phyloP scores from a whole-genome alignment of 2,329 filamentous ascomycete genomes.

The Ophiostoma fasciatum region DNA sequence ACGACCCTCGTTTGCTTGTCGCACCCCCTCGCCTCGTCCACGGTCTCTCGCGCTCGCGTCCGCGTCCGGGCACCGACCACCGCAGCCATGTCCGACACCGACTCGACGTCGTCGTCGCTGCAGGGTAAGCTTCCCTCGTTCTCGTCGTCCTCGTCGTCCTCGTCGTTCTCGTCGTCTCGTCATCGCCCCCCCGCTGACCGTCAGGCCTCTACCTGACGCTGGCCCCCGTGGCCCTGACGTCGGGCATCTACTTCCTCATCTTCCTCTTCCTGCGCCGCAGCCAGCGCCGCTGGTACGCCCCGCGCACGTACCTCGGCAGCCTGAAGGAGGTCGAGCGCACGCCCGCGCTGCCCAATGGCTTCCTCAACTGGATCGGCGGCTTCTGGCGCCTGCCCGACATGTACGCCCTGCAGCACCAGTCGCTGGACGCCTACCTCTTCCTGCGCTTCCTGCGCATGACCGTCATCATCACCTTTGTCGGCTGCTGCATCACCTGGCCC shows the following conservation, averaged over 20 bases:
- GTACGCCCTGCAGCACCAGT: constrained; percentile 77
- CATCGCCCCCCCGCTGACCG: neutral
- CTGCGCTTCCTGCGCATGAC: constrained; percentile 74
- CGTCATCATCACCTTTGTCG: constrained; percentile 64
- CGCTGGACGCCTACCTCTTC: constrained; percentile 82
- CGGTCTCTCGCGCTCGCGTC: neutral
- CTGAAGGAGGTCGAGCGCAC: constrained; percentile 37
- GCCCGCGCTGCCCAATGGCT: constrained; percentile 41
- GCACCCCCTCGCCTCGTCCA: neutral
- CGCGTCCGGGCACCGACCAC: constrained; percentile 4
- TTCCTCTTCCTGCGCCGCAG: constrained; percentile 31
- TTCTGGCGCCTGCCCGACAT: constrained; percentile 60
- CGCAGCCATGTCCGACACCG: constrained; percentile 6
- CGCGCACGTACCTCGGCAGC: constrained; percentile 33
- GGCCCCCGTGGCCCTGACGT: constrained; percentile 22
- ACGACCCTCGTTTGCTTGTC: no score
- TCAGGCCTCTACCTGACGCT: constrained; percentile 28
- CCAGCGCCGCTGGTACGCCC: constrained; percentile 33
- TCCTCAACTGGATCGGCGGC: constrained; percentile 51
- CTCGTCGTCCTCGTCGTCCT: neutral
- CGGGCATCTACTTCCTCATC: constrained; percentile 26
- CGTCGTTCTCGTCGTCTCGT: neutral
- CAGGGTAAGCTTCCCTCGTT: constrained; percentile 6
- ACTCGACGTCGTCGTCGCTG: constrained; percentile 7
- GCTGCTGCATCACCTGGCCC: constrained; percentile 74